Conservation (phyloP, 176 grass and related monocot species). For the Paspalum vaginatum region DNA sequence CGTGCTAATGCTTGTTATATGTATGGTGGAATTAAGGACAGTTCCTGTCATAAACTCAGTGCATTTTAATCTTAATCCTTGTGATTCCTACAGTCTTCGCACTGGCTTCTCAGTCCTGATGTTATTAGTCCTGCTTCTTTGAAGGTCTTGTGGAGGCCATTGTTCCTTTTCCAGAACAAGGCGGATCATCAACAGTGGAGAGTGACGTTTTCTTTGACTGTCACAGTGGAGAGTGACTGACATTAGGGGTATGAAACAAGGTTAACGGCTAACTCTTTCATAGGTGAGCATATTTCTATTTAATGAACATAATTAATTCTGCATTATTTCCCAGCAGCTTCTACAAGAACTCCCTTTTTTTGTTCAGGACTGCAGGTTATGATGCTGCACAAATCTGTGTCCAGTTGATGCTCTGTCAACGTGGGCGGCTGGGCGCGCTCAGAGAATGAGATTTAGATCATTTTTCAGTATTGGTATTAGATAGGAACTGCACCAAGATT, state of each 20-base stretch:
- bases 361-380: background rate
- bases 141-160: too few relatives aligned
- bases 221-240: background rate
- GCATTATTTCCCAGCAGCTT: background rate
- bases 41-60: background rate
- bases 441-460: background rate
- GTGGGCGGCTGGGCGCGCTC: background rate
- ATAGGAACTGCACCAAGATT: background rate
- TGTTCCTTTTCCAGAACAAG: background rate
- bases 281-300: slow-evolving; percentile 4
- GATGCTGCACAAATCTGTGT: background rate
- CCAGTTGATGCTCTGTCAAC: background rate
- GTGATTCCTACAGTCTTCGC: background rate
- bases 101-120: background rate
- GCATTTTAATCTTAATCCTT: background rate
- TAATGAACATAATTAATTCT: background rate
- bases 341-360: too few relatives aligned
- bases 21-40: background rate
- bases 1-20: background rate
- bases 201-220: too few relatives aligned
- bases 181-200: background rate
- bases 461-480: background rate
- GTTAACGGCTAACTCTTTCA: background rate
- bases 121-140: background rate
- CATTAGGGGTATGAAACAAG: background rate